These are phyloP conservation scores for Chaetomiaceae sp. DNA, from an alignment of 2,329 filamentous ascomycete species.

Conservation along the genomic window DNA sequence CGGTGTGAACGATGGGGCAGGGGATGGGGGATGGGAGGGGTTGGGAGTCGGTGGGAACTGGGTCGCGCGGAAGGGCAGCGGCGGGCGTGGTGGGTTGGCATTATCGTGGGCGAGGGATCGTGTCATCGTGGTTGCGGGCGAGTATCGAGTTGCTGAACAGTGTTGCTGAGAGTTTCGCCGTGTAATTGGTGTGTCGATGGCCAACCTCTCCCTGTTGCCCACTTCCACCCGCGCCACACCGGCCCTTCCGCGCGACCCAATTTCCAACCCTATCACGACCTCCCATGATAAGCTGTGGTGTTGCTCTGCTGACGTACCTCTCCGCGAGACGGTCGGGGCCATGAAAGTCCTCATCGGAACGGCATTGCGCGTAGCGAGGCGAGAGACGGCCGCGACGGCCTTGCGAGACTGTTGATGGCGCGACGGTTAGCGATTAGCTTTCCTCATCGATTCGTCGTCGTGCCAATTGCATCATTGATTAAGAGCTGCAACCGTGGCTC, in stretches of 20 bases:
- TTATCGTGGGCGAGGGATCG: not conserved
- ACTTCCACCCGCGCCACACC: conserved; percentile 3
- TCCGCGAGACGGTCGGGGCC: conserved; percentile 56
- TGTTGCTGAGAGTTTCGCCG: not conserved
- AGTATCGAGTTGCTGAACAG: not conserved
- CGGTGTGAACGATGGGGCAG: not conserved
- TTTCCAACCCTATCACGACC: not conserved
- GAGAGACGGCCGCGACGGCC: conserved; percentile 47
- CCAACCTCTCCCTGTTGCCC: not conserved
- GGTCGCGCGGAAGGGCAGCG: not conserved
- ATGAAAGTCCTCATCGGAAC: conserved; percentile 54
- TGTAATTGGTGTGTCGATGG: conserved; percentile 7
- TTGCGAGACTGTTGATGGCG: conserved; percentile 42
- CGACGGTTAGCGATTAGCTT: conserved; percentile 30
- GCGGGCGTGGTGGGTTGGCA: not conserved
- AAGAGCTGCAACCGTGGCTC: not conserved
- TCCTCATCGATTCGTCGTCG: not conserved
- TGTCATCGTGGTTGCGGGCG: not conserved
- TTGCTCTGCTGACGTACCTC: conserved; percentile 54
- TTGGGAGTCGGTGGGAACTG: not conserved
- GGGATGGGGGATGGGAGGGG: not conserved
- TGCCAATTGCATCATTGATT: not conserved
- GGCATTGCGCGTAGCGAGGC: conserved; percentile 45
- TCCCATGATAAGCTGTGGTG: not conserved
- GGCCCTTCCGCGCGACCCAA: conserved; percentile 10